phyloP scores from a whole-genome alignment of 192 early-diverging fungal genomes.

The Phlyctochytrium arcticum region DNA sequence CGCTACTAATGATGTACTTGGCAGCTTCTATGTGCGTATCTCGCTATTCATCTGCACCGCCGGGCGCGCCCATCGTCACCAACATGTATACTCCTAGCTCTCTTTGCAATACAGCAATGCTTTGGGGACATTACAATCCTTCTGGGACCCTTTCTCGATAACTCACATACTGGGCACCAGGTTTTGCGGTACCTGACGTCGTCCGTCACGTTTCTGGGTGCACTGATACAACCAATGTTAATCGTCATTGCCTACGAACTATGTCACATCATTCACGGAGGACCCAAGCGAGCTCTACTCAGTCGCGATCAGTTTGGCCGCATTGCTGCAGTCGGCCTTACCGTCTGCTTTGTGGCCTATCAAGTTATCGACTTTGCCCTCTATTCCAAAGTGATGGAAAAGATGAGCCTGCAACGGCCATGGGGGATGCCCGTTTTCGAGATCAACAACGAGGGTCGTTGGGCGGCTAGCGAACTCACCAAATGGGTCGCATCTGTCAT shows the following conservation, averaged over 20 bases:
- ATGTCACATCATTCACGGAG: slow-evolving; percentile 1
- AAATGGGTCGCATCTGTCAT: neutral
- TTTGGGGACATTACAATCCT: neutral
- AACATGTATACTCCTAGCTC: neutral
- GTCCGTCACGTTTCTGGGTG: neutral
- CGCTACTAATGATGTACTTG: neutral
- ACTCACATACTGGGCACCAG: neutral
- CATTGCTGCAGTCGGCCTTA: neutral
- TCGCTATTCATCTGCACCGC: neutral
- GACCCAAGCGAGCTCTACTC: neutral
- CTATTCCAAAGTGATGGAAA: neutral
- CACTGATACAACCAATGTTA: neutral
- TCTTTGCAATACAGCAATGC: neutral
- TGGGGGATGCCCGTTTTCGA: neutral
- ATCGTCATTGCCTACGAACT: slow-evolving; percentile 8
- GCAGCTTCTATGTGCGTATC: neutral
- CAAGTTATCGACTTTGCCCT: neutral
- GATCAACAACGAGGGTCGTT: neutral
- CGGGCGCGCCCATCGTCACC: neutral
- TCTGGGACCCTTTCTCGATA: neutral
- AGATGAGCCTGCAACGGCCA: neutral
- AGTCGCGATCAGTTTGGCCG: slow-evolving; percentile 1
- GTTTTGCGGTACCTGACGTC: neutral
- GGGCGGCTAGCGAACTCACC: neutral
- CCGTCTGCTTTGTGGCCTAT: neutral